These are phyloP conservation scores for Coemansia sp. DNA, from an alignment of 192 early-diverging fungal genomes.

Conservation along the genomic window DNA sequence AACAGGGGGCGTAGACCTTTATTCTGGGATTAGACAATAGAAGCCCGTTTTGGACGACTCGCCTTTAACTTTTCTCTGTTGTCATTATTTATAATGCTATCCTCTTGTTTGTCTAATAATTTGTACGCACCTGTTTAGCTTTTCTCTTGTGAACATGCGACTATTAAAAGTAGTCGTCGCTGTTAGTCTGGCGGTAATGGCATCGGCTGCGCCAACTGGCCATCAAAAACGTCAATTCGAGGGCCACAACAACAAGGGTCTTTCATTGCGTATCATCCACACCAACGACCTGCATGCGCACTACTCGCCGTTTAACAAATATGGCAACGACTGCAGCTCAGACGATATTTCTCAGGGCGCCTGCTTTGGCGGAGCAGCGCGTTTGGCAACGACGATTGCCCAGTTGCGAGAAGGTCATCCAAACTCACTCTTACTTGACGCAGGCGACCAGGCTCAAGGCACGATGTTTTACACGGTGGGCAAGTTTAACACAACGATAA, in stretches of 20 bases:
- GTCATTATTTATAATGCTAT: too few relatives aligned
- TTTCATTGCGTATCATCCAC: constrained; percentile 48
- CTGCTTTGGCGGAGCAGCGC: constrained; percentile 66
- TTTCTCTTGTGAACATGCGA: background rate
- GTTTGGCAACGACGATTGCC: constrained; percentile 65
- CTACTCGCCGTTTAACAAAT: constrained; percentile 58
- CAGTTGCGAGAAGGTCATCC: constrained; percentile 56
- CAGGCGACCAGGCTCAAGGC: constrained; percentile 66
- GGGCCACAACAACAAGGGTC: background rate
- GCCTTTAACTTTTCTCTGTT: background rate
- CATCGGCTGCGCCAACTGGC: background rate
- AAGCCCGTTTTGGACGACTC: background rate
- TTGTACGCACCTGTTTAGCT: too few relatives aligned
- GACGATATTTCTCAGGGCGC: constrained; percentile 37
- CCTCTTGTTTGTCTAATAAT: too few relatives aligned
- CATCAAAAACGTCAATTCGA: background rate
- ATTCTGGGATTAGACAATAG: background rate
- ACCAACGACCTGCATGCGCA: constrained; percentile 61
- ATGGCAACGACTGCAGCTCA: constrained; percentile 55
- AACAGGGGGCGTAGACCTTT: background rate
- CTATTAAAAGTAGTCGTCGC: background rate
- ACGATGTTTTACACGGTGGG: constrained; percentile 71
- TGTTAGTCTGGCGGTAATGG: background rate
- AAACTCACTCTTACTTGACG: constrained; percentile 67
- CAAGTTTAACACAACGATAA: constrained; percentile 46